A percentile compares a stretch with the other conserved stretches of the same genome.
Conservation (phyloP, 495 filamentous ascomycete genomes). For the Tuber umbilicatum region DNA sequence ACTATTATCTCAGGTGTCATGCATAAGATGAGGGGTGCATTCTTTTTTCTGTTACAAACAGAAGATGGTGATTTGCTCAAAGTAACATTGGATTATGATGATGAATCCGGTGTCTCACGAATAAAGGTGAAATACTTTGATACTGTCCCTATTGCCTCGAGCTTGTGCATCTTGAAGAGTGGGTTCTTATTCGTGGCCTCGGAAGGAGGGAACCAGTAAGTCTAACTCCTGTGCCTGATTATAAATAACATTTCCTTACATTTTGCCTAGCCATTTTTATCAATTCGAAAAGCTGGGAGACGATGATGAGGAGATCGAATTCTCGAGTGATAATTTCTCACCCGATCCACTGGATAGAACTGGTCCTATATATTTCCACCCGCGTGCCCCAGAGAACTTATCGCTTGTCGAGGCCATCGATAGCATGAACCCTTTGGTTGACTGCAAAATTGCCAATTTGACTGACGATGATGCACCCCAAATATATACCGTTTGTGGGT, state of each 20-base stretch:
- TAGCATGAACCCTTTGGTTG: slow-evolving; percentile 82
- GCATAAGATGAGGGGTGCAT: slow-evolving; percentile 94
- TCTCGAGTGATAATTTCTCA: slow-evolving; percentile 73
- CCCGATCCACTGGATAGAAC: slow-evolving; percentile 63
- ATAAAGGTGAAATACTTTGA: slow-evolving; percentile 98
- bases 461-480: slow-evolving; percentile 90
- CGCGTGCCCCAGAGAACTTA: slow-evolving; percentile 70
- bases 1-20: slow-evolving; percentile 82
- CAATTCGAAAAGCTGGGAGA: slow-evolving; percentile 98
- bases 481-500: slow-evolving; percentile 86
- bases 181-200: slow-evolving; percentile 91
- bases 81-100: slow-evolving; percentile 86
- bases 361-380: slow-evolving; percentile 73
- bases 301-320: slow-evolving; percentile 81
- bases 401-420: slow-evolving; percentile 78
- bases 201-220: slow-evolving; percentile 75
- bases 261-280: slow-evolving; percentile 60
- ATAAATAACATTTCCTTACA: slow-evolving; percentile 13
- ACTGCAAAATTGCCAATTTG: slow-evolving; percentile 82
- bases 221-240: neutral
- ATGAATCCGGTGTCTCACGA: slow-evolving; percentile 67
- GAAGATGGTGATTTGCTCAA: slow-evolving; percentile 98
- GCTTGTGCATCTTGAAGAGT: slow-evolving; percentile 85
- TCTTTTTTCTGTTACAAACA: slow-evolving; percentile 93
- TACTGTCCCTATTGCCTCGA: slow-evolving; percentile 81